phyloP scores from a whole-genome alignment of 2,329 filamentous ascomycete genomes.

The Aspergillus nomiae region DNA sequence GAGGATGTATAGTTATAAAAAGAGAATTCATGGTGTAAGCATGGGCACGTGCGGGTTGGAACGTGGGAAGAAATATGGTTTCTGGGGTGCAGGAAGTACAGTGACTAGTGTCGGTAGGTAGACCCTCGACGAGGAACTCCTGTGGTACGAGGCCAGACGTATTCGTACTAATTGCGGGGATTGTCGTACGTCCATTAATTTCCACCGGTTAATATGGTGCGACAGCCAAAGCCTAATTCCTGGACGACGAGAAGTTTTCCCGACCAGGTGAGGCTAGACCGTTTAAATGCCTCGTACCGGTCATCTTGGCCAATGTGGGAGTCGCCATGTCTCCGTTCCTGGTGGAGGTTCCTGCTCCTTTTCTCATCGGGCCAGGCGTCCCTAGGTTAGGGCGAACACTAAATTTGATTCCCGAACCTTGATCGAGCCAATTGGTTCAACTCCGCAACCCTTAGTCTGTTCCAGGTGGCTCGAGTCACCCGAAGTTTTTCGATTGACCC shows the following conservation, averaged over 20 bases:
- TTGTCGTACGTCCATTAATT: neutral
- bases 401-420: neutral
- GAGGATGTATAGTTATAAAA: neutral
- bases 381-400: neutral
- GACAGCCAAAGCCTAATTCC: neutral
- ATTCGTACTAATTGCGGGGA: conserved; percentile 6
- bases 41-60: neutral
- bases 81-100: neutral
- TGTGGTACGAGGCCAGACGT: neutral
- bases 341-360: neutral
- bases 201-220: neutral
- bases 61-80: neutral
- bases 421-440: neutral
- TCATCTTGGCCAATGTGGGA: neutral
- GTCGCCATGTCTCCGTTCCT: neutral
- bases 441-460: neutral
- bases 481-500: neutral
- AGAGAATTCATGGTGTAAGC: neutral
- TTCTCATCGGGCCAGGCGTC: neutral
- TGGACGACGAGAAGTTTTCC: neutral
- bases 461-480: neutral
- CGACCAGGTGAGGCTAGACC: neutral
- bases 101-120: neutral
- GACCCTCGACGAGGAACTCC: neutral
- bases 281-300: neutral